Evolutionary conservation across 2,329 filamentous ascomycete species (phyloP), one percentile per base, ranked within the genome.

Genomic region (Fusarium virguliforme): DNA sequence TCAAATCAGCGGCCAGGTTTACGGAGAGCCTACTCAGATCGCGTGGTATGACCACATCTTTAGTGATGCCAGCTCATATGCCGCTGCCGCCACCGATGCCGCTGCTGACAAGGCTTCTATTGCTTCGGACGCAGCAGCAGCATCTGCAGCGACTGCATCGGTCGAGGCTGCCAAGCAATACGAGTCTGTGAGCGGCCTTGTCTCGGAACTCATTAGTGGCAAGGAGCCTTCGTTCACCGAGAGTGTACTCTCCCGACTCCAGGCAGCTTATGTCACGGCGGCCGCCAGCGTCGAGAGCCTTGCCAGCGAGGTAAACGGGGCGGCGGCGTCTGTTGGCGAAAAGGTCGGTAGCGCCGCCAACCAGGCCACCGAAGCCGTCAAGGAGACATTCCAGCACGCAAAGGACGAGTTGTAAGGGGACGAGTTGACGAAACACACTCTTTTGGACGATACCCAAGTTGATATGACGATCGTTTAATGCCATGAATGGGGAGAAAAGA

Each of bases 191-290:
- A 90, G 91, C 77, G 88, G 87, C 12, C 86, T 96, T 2, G 86
- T 97, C 13, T 92, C 91, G 2, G 94, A 97, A 79, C 84, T 97
- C 1, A 85, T 97, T 13, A 82, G 87, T 41, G 94, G 92, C 59
- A 94, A 91, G 79, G 94, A 97, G 77, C 91, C 93, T 0, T 89
- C 90, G 13, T 97, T 94, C 75, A 94, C 91, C 0, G 92, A 97
- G 76, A 94, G 92, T 65, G 91, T 95, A 4, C 89, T 94, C 81
- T 89, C 85, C 58, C 88, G 92, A 57, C 85, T 97, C 12, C 88
- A 89, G 62, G 90, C 88, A 4, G 92, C 90, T 1, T 96, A 95
- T 76, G 88, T 89, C 26, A 93, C 90, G 0, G 91, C 90, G 1
- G 82, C 87, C 2, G 85, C 89, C 1, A 89, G 85, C 1, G 83